These are phyloP conservation scores for Colletotrichum sublineola DNA, from an alignment of 2,329 filamentous ascomycete genomes.

Conservation along the genomic window DNA sequence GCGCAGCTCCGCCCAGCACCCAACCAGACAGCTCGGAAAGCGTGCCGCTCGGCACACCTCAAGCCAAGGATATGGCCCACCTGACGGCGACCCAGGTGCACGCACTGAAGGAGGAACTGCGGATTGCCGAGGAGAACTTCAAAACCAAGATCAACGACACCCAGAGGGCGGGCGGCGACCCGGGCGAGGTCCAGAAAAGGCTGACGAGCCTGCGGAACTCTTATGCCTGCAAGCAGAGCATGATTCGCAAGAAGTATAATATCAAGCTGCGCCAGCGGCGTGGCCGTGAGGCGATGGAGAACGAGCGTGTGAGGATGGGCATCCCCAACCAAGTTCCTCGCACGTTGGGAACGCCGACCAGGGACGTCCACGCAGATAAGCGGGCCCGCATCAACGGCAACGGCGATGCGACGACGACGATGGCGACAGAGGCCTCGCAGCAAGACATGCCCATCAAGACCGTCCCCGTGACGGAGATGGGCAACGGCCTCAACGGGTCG, in stretches of 20 bases:
- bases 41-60: slow-evolving; percentile 21
- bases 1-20: neutral
- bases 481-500: slow-evolving; percentile 53
- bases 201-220: slow-evolving; percentile 63
- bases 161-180: neutral
- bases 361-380: slow-evolving; percentile 28
- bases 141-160: slow-evolving; percentile 26
- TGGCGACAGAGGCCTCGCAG: neutral
- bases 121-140: slow-evolving; percentile 49
- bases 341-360: neutral
- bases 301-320: slow-evolving; percentile 56
- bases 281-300: slow-evolving; percentile 60
- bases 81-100: slow-evolving; percentile 24
- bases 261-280: slow-evolving; percentile 65
- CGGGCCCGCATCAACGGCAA: slow-evolving; percentile 24
- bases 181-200: slow-evolving; percentile 39
- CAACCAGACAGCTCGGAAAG: neutral
- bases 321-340: slow-evolving; percentile 29
- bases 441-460: slow-evolving; percentile 41
- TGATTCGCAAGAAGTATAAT: slow-evolving; percentile 70
- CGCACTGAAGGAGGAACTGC: slow-evolving; percentile 54
- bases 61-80: slow-evolving; percentile 31
- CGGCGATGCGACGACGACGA: slow-evolving; percentile 15
- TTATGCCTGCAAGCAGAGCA: slow-evolving; percentile 68
- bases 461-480: slow-evolving; percentile 51